A percentile compares a stretch with the other conserved stretches of the same genome.
phyloP scores from a whole-genome alignment of 345 rosid species.

The Camelina laxa region DNA sequence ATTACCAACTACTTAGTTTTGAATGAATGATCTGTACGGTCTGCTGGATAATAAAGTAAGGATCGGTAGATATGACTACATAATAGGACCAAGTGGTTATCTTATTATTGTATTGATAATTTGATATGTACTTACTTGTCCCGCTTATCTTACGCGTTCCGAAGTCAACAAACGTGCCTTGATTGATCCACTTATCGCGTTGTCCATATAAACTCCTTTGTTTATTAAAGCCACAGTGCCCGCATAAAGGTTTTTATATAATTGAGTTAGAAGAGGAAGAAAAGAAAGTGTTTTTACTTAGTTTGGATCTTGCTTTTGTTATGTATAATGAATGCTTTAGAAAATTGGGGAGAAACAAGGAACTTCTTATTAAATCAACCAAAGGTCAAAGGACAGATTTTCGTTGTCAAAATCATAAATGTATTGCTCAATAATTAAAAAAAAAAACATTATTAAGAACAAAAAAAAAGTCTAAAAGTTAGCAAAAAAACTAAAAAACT shows the following conservation, averaged over 20 bases:
- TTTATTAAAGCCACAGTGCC: too few relatives aligned
- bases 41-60: neutral
- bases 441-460: neutral
- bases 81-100: slow-evolving; percentile 35
- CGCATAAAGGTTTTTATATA: too few relatives aligned
- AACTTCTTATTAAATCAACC: too few relatives aligned
- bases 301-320: neutral
- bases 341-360: too few relatives aligned
- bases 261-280: too few relatives aligned
- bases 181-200: slow-evolving; percentile 30
- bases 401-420: too few relatives aligned
- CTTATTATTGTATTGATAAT: neutral
- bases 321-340: neutral
- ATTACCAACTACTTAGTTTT: slow-evolving; percentile 23
- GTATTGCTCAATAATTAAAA: too few relatives aligned
- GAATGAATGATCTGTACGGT: slow-evolving; percentile 36
- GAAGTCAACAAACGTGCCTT: slow-evolving; percentile 32
- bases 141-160: slow-evolving; percentile 36
- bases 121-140: slow-evolving; percentile 31
- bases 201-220: neutral
- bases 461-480: neutral
- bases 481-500: too few relatives aligned
- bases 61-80: slow-evolving; percentile 10
- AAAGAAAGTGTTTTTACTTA: too few relatives aligned
- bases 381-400: too few relatives aligned